phyloP scores from a whole-genome alignment of 129 eudicot genomes.

The Ambrosia artemisiifolia region DNA sequence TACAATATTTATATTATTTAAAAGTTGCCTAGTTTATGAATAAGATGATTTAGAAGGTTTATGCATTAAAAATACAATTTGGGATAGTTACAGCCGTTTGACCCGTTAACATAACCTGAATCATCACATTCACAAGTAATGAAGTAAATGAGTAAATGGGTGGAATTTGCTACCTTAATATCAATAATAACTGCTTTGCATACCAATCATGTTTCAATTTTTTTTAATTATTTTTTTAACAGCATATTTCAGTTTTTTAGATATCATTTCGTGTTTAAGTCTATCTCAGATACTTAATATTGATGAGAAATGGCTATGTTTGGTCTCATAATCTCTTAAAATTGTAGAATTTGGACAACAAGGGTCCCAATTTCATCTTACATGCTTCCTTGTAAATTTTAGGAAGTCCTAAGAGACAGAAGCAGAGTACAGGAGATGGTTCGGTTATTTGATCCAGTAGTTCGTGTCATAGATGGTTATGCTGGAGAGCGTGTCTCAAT shows the following conservation, averaged over 20 bases:
- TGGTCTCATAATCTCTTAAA: conserved; percentile 13
- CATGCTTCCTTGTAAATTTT: conserved; percentile 15
- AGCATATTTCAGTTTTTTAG: background rate
- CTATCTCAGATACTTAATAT: conserved; percentile 7
- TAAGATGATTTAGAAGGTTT: background rate
- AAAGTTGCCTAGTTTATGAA: background rate
- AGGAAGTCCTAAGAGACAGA: conserved; percentile 85
- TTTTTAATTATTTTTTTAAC: too few relatives aligned
- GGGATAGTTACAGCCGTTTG: background rate
- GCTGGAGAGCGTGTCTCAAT: conserved; percentile 91
- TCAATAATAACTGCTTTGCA: background rate
- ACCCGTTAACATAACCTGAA: background rate
- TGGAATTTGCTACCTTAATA: background rate
- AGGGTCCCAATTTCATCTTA: too few relatives aligned
- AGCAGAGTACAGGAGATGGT: conserved; percentile 81
- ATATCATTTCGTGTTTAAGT: background rate
- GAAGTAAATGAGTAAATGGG: background rate
- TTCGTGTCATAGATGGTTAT: conserved; percentile 68
- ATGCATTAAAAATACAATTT: background rate
- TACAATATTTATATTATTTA: too few relatives aligned
- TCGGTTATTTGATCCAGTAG: conserved; percentile 76
- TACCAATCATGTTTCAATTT: background rate
- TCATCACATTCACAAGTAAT: background rate
- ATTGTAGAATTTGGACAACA: conserved; percentile 13
- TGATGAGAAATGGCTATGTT: conserved; percentile 1